phyloP scores from a whole-genome alignment of 1,284 basidiomycete species.

The Cystobasidiaceae sp. region DNA sequence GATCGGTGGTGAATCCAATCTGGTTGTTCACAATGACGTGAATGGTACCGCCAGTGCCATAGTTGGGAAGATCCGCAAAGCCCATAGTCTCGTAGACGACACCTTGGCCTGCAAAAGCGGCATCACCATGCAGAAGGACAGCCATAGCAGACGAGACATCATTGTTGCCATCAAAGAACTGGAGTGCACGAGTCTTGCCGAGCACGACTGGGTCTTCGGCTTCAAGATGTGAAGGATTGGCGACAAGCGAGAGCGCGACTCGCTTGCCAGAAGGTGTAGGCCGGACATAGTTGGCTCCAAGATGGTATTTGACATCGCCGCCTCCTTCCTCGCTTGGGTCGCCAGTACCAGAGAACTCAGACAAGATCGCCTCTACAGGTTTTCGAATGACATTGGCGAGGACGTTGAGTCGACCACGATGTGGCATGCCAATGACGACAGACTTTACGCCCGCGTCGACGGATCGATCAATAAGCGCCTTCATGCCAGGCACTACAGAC shows the following conservation, averaged over 20 bases:
- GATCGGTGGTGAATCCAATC: constrained; percentile 97
- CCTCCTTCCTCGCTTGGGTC: constrained; percentile 70
- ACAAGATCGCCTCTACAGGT: constrained; percentile 95
- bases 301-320: constrained; percentile 97
- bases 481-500: constrained; percentile 97
- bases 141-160: constrained; percentile 79
- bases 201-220: constrained; percentile 96
- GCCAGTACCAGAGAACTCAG: constrained; percentile 82
- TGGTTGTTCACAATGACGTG: constrained; percentile 99
- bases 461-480: constrained; percentile 95
- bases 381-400: constrained; percentile 98
- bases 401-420: constrained; percentile 96
- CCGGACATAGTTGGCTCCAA: constrained; percentile 97
- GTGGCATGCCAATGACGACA: constrained; percentile 98
- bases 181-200: constrained; percentile 93
- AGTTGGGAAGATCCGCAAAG: constrained; percentile 89
- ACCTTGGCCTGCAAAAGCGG: constrained; percentile 97
- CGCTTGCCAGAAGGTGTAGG: constrained; percentile 98
- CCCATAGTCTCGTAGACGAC: constrained; percentile 99
- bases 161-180: constrained; percentile 82
- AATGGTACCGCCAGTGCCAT: constrained; percentile 96
- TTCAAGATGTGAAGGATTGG: constrained; percentile 97
- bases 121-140: constrained; percentile 94
- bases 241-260: constrained; percentile 93
- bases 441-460: constrained; percentile 94